Evolutionary conservation across 1,284 basidiomycete genomes (phyloP).

Genomic region (Sanghuangporus sanghuang): DNA sequence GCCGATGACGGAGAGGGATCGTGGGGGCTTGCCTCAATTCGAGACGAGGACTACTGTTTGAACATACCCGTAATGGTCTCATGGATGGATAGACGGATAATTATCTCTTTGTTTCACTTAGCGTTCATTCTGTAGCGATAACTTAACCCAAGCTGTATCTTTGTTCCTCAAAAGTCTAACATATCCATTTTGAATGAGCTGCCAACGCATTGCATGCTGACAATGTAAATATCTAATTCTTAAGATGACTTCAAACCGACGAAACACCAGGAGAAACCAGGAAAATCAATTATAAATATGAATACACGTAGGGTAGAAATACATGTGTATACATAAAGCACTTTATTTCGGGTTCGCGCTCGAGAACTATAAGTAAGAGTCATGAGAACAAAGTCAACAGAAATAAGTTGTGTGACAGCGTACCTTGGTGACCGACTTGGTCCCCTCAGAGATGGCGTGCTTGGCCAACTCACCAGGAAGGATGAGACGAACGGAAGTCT

Average conservation of each 20-base stretch:
- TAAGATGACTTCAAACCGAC: neutral
- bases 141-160: too few relatives aligned
- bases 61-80: neutral
- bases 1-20: neutral
- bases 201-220: too few relatives aligned
- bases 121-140: too few relatives aligned
- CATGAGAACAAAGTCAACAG: neutral
- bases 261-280: neutral
- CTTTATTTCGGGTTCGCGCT: slow-evolving; percentile 18
- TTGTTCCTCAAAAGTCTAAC: neutral
- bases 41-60: neutral
- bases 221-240: too few relatives aligned
- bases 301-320: slow-evolving; percentile 17
- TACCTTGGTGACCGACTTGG: slow-evolving; percentile 46
- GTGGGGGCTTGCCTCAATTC: neutral
- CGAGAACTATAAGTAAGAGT: slow-evolving; percentile 3
- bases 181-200: neutral
- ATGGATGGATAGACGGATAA: neutral
- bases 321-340: slow-evolving; percentile 9
- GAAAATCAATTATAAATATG: slow-evolving; percentile 17
- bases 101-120: neutral
- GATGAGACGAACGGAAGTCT: slow-evolving; percentile 87
- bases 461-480: slow-evolving; percentile 84
- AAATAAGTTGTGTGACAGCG: neutral
- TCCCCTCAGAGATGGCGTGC: slow-evolving; percentile 77